Evolutionary conservation across 495 filamentous ascomycete species (phyloP).

Genomic region (Astrothelium macrocarpum): DNA sequence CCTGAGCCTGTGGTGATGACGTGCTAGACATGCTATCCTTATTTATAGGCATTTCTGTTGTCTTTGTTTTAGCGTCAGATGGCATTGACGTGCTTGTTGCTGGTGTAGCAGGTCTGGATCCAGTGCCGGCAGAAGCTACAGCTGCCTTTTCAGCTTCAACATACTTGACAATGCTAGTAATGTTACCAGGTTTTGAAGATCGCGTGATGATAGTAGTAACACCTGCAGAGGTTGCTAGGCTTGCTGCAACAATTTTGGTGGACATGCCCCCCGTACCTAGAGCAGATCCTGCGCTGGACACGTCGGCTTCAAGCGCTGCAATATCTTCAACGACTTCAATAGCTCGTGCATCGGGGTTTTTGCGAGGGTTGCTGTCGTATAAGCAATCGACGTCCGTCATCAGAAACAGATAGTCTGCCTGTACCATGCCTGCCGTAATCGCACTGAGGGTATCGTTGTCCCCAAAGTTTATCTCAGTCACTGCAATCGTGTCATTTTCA

Average conservation of each 20-base stretch:
- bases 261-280: slow-evolving; percentile 97
- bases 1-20: slow-evolving; percentile 12
- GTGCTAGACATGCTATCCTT: slow-evolving; percentile 11
- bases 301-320: slow-evolving; percentile 71
- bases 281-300: slow-evolving; percentile 77
- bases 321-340: slow-evolving; percentile 95
- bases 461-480: slow-evolving; percentile 98
- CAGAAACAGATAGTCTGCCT: slow-evolving; percentile 91
- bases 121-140: background rate
- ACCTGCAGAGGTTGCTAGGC: slow-evolving; percentile 85
- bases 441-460: slow-evolving; percentile 97
- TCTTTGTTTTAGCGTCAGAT: background rate
- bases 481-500: slow-evolving; percentile 93
- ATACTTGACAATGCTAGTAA: slow-evolving; percentile 75
- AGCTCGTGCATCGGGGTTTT: slow-evolving; percentile 69
- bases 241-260: slow-evolving; percentile 92
- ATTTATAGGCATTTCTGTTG: background rate
- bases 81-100: background rate
- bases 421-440: slow-evolving; percentile 94
- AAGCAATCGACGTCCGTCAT: slow-evolving; percentile 99
- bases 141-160: slow-evolving; percentile 45
- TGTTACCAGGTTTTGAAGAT: slow-evolving; percentile 86
- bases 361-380: slow-evolving; percentile 89
- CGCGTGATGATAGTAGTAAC: slow-evolving; percentile 93
- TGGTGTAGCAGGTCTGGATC: slow-evolving; percentile 3